Conservation (phyloP, 2,329 filamentous ascomycete genomes). For the Penicillium psychrosexuale region DNA sequence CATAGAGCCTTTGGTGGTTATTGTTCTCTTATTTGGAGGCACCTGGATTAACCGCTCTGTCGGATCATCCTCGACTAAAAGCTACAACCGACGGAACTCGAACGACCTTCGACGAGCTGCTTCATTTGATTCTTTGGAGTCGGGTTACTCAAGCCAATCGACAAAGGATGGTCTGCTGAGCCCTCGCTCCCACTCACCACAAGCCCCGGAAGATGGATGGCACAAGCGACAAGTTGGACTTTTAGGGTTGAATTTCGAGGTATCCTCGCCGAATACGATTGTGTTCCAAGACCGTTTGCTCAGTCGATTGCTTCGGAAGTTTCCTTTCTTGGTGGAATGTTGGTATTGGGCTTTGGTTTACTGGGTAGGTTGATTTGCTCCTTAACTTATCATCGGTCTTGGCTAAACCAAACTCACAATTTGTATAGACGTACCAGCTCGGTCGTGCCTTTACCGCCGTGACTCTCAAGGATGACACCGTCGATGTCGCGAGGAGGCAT, state of each 20-base stretch:
- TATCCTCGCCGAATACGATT: conserved; percentile 61
- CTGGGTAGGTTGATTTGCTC: conserved; percentile 58
- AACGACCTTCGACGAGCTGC: conserved; percentile 16
- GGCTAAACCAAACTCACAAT: conserved; percentile 6
- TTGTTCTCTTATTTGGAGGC: conserved; percentile 58
- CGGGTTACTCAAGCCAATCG: conserved; percentile 39
- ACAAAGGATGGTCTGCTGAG: conserved; percentile 37
- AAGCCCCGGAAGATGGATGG: conserved; percentile 48
- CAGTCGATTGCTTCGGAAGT: conserved; percentile 62
- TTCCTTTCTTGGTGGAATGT: conserved; percentile 70
- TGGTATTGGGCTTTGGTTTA: conserved; percentile 78
- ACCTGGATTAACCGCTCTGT: conserved; percentile 57
- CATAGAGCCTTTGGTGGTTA: conserved; percentile 60
- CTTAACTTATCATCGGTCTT: neutral
- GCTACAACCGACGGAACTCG: conserved; percentile 21
- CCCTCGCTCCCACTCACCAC: conserved; percentile 33
- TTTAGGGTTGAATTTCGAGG: conserved; percentile 45
- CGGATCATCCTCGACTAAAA: conserved; percentile 16
- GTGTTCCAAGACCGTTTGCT: conserved; percentile 59
- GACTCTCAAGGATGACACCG: conserved; percentile 64
- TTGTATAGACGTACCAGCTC: conserved; percentile 66
- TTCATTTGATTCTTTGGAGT: conserved; percentile 42
- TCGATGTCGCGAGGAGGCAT: conserved; percentile 65
- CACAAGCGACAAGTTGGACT: conserved; percentile 50
- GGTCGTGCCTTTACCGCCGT: conserved; percentile 69